Base-by-base conservation (phyloP, 2,329 filamentous ascomycete species). In the Fusarium chaquense region DNA sequence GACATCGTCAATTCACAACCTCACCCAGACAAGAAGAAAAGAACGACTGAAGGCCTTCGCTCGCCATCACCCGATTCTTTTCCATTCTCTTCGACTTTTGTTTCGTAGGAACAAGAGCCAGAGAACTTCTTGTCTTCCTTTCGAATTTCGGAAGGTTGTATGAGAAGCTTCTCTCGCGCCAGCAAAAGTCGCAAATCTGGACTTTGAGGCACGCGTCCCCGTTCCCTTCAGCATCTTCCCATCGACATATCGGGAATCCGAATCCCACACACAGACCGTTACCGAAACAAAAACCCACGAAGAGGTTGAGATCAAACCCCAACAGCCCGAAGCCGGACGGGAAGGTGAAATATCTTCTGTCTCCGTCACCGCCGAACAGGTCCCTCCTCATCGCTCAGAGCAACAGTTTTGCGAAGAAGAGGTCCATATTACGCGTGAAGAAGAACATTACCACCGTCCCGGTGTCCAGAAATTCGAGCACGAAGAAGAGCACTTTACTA, bases 171-270 rank as follows among this genome's bases (percentile, higher is more conserved):
- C 82, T 85, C 84, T 83, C 81, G 83, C 89, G 85, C 84, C 83
- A 82, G 81, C 76, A 90, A 90, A 92, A 90, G 90, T 91, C 91
- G 93, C 86, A 93, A 98, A 93, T 88, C 94, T 98, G 94, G 94
- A 98, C 93, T 98, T 97, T 96, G 94, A 97, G 92, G 94, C 94
- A 86, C 93, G 94, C 85, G 93, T 98, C 85, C 93, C 95, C 88
- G 96, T 98, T 86, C 95, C 95, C 86, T 97, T 98, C 91, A 98
- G 94, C 93, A 92, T 98, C 92, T 98, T 98, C 90, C 95, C 95
- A 87, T 97, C 94, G 84, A 93, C 94, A 85, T 98, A 98, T 89
- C 90, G 92, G 82, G 86, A 86, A 81, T 81, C 80, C 78, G 81
- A 81, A 72, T 76, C 76, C 69, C 77, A 81, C 73, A 79, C 86